A percentile compares a stretch with the other conserved stretches of the same genome.
phyloP scores from a whole-genome alignment of 2,329 filamentous ascomycete species.

The Cryphonectria naterciae region DNA sequence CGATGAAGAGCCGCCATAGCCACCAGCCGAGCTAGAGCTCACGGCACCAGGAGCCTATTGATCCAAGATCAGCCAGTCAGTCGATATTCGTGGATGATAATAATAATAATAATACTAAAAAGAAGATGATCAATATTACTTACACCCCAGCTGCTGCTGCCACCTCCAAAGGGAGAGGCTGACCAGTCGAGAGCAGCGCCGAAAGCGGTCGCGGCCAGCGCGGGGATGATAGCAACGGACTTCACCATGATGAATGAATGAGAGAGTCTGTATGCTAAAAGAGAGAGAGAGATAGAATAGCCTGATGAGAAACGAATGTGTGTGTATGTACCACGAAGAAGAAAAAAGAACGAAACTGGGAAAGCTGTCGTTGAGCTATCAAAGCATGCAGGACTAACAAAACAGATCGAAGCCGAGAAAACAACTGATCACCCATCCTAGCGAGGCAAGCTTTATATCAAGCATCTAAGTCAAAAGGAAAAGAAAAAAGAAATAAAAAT shows the following conservation, averaged over 20 bases:
- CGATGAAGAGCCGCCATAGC: background rate
- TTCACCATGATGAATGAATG: slow-evolving; percentile 18
- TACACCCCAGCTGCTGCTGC: slow-evolving; percentile 12
- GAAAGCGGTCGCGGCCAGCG: slow-evolving; percentile 22
- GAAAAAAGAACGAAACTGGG: background rate
- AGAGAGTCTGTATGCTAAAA: background rate
- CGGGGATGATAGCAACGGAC: slow-evolving; percentile 19
- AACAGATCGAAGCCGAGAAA: background rate
- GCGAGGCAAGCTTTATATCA: slow-evolving; percentile 9
- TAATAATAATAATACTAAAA: background rate
- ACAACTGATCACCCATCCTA: background rate
- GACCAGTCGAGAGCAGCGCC: slow-evolving; percentile 14
- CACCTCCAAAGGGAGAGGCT: slow-evolving; percentile 1
- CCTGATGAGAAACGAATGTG: background rate
- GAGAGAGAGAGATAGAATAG: background rate
- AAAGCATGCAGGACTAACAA: slow-evolving; percentile 12
- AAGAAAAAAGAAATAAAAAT: too few species aligned
- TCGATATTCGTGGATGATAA: background rate
- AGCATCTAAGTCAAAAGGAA: background rate
- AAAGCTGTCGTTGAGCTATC: slow-evolving; percentile 12
- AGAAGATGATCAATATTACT: background rate
- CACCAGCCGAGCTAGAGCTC: background rate
- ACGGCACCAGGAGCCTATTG: background rate
- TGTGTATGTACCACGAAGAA: background rate
- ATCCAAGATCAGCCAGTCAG: background rate